Evolutionary conservation across 441 rosid genomes (phyloP), one percentile per base, ranked within the genome.

Genomic region (Jatropha podagrica): DNA sequence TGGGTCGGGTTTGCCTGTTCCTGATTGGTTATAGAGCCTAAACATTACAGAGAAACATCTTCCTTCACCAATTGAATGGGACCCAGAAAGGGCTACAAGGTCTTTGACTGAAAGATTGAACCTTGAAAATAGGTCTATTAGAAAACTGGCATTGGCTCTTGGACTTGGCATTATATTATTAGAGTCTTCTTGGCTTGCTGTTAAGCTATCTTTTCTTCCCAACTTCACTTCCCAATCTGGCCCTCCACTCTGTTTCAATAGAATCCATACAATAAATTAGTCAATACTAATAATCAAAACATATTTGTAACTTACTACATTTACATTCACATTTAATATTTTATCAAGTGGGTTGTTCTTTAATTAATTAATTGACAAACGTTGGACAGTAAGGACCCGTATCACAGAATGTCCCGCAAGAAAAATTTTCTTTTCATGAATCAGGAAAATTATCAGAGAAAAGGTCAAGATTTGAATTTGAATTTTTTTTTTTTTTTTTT

Each of bases 1-100:
- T 2, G 95, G 93, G 82, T 95, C 98, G 0, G 94, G 87, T 58
- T 42, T 68, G 58, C 93, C 98, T 0, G 95, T 71, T 3, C 94
- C 98, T 0, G 98, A 92, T 69, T 95, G 99, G 83, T 95, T 95
- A 75, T 95, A 95, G 72, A 95, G 97, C 81, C 98, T 86, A 64
- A 85, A 92, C 84, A 92, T 81, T 76, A 95, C 81, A 0, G 99
- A 95, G 74, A 95, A 93, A 77, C 99, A 95, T 67, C 99, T 80
- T 44, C 77, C 98, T 78, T 93, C 78, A 32, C 98, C 98, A 4
- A 95, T 89, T 1, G 99, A 91, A 81, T 93, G 99, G 63, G 99
- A 91, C 10, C 98, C 99, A 0, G 99, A 95, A 68, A 95, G 95
- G 72, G 97, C 98, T 8, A 95, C 97, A 60, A 89, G 81, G 81